These are phyloP conservation scores for Amylocystis lapponica DNA, from an alignment of 768 basidiomycete species.

Conservation along the genomic window DNA sequence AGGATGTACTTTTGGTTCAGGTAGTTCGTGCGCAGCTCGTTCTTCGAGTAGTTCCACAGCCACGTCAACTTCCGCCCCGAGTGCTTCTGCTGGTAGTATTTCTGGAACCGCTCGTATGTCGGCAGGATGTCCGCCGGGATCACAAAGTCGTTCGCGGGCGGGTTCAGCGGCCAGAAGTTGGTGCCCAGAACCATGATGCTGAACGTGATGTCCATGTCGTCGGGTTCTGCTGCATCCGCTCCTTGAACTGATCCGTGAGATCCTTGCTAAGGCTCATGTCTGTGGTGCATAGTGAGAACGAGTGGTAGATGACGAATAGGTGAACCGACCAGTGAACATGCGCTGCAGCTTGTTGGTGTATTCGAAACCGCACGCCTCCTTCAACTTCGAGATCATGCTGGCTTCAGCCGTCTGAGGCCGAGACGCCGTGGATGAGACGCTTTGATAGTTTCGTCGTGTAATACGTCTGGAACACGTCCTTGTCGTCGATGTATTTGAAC, in stretches of 20 bases:
- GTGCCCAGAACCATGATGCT: slow-evolving; percentile 91
- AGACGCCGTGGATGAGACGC: slow-evolving; percentile 85
- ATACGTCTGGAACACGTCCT: slow-evolving; percentile 98
- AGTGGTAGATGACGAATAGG: background rate
- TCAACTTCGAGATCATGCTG: slow-evolving; percentile 96
- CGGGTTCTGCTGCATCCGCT: slow-evolving; percentile 81
- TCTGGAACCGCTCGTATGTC: slow-evolving; percentile 86
- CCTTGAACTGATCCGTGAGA: slow-evolving; percentile 91
- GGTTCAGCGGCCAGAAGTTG: slow-evolving; percentile 91
- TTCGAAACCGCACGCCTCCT: slow-evolving; percentile 94
- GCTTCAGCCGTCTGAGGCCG: slow-evolving; percentile 94
- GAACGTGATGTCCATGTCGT: slow-evolving; percentile 87
- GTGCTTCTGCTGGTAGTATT: slow-evolving; percentile 92
- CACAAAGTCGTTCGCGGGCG: slow-evolving; percentile 79
- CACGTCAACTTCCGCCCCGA: slow-evolving; percentile 94
- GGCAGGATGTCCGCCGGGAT: slow-evolving; percentile 84
- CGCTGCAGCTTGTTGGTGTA: slow-evolving; percentile 94
- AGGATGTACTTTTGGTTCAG: slow-evolving; percentile 93
- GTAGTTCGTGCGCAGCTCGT: slow-evolving; percentile 92
- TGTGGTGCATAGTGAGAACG: slow-evolving; percentile 24
- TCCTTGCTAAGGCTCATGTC: slow-evolving; percentile 97
- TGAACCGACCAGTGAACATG: slow-evolving; percentile 86
- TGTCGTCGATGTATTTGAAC: slow-evolving; percentile 98
- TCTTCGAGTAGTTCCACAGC: slow-evolving; percentile 98
- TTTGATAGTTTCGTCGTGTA: slow-evolving; percentile 92